Conservation (phyloP, 2,329 filamentous ascomycete genomes). For the Arthrobotrys iridis region DNA sequence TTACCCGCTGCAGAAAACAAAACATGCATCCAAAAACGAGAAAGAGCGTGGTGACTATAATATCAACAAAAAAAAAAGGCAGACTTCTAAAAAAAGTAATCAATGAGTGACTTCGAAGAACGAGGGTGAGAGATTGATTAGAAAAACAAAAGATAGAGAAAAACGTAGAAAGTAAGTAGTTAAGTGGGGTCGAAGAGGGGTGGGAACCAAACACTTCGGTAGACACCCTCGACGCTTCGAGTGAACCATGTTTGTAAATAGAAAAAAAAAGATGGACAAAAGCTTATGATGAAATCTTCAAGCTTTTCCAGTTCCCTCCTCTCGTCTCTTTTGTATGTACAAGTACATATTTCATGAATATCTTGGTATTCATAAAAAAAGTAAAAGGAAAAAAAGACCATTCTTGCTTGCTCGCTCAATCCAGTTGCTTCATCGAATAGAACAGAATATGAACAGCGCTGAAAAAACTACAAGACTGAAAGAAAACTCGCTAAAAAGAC, state of each 20-base stretch:
- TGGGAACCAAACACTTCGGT: neutral
- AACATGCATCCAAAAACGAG: no score
- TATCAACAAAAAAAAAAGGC: neutral
- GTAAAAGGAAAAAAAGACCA: neutral
- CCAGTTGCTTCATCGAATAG: constrained; percentile 12
- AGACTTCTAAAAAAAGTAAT: neutral
- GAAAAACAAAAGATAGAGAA: neutral
- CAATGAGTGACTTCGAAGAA: neutral
- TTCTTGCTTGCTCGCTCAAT: constrained; percentile 12
- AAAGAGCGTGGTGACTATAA: no score
- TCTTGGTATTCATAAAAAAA: constrained; percentile 8
- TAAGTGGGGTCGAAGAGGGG: neutral
- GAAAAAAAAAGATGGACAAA: neutral
- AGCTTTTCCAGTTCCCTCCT: neutral
- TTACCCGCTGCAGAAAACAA: no score
- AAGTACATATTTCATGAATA: constrained; percentile 13
- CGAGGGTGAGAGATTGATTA: constrained; percentile 5
- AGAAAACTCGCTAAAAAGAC: constrained; percentile 2
- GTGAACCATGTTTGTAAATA: neutral
- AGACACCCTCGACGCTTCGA: neutral
- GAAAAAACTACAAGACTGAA: neutral
- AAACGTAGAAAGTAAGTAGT: neutral
- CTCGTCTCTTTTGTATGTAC: neutral
- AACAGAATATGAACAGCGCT: constrained; percentile 8
- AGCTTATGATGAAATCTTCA: neutral